phyloP scores from a whole-genome alignment of 1,139 yeast species.

The Saccharomyces pastorianus region DNA sequence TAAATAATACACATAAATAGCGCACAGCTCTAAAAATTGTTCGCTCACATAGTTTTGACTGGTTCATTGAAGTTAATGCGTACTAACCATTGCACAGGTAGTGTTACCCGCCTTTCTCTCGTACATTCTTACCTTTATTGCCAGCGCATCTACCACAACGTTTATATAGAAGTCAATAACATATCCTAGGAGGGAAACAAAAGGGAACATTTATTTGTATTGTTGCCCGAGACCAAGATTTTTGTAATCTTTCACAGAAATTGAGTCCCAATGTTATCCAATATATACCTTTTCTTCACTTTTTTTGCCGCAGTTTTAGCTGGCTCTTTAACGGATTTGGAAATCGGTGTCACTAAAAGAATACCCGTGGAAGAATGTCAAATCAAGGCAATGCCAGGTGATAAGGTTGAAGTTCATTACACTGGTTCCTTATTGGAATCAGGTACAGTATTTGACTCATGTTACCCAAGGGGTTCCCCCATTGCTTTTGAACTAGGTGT shows the following conservation, averaged over 20 bases:
- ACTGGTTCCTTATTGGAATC: constrained; percentile 54
- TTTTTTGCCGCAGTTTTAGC: constrained; percentile 13
- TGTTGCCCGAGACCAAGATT: too few species aligned
- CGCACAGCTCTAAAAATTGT: not conserved
- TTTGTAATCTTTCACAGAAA: not conserved
- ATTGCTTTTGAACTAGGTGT: constrained; percentile 60
- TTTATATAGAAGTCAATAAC: not conserved
- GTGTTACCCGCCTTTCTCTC: too few species aligned
- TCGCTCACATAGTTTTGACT: not conserved
- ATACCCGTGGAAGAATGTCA: constrained; percentile 47
- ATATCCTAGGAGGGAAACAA: not conserved
- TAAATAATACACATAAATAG: not conserved
- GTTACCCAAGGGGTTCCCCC: constrained; percentile 56
- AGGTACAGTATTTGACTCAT: constrained; percentile 71
- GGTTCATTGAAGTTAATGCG: not conserved
- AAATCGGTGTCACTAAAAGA: constrained; percentile 39
- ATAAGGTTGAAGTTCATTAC: constrained; percentile 63
- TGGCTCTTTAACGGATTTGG: constrained; percentile 21
- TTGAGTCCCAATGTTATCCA: not conserved
- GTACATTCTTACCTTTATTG: not conserved
- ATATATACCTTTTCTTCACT: constrained; percentile 6
- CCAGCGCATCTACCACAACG: not conserved
- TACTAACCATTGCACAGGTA: too few species aligned
- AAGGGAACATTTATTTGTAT: not conserved
- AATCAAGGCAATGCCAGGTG: constrained; percentile 53